Evolutionary conservation across 192 early-diverging fungal genomes (phyloP).

Genomic region (Gamsiella multidivaricata): DNA sequence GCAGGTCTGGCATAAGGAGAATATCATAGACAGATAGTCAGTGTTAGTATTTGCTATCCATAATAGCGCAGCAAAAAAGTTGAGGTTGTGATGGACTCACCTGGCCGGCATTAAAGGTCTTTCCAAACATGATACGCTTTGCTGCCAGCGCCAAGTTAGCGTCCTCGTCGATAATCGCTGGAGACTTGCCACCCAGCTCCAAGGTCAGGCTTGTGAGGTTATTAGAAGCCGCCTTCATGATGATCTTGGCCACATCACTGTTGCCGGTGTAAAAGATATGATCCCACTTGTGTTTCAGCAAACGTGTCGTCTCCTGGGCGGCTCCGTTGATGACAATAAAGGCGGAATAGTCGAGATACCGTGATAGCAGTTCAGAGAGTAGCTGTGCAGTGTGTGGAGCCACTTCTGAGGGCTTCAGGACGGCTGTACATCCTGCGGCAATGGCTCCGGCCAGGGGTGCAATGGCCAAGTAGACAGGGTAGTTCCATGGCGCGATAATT

Average conservation of each 20-base stretch:
- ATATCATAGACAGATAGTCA: too few species aligned
- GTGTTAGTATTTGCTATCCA: too few species aligned
- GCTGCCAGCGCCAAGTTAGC: conserved; percentile 70
- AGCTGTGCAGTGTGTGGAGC: conserved; percentile 68
- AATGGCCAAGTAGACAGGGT: conserved; percentile 69
- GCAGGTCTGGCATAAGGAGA: too few species aligned
- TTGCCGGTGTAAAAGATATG: conserved; percentile 93
- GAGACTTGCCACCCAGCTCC: conserved; percentile 91
- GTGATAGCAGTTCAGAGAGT: conserved; percentile 68
- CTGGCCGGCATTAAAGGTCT: conserved; percentile 86
- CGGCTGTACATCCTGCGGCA: conserved; percentile 86
- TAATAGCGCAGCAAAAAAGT: too few species aligned
- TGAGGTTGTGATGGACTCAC: too few species aligned
- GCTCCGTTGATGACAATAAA: conserved; percentile 81
- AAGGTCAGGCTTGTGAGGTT: conserved; percentile 83
- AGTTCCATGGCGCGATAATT: conserved; percentile 64
- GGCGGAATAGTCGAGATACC: conserved; percentile 76
- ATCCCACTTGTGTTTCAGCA: conserved; percentile 79
- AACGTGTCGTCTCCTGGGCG: conserved; percentile 74
- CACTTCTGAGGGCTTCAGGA: conserved; percentile 88
- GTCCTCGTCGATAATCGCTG: conserved; percentile 69
- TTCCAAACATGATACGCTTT: conserved; percentile 82
- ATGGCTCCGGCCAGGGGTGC: conserved; percentile 84
- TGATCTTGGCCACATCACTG: conserved; percentile 78
- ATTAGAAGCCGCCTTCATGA: conserved; percentile 81